Percentiles rank a stretch among this genome's conserved stretches.
Evolutionary conservation across 495 filamentous ascomycete species (phyloP).

Genomic region (Xylaria cubensis): DNA sequence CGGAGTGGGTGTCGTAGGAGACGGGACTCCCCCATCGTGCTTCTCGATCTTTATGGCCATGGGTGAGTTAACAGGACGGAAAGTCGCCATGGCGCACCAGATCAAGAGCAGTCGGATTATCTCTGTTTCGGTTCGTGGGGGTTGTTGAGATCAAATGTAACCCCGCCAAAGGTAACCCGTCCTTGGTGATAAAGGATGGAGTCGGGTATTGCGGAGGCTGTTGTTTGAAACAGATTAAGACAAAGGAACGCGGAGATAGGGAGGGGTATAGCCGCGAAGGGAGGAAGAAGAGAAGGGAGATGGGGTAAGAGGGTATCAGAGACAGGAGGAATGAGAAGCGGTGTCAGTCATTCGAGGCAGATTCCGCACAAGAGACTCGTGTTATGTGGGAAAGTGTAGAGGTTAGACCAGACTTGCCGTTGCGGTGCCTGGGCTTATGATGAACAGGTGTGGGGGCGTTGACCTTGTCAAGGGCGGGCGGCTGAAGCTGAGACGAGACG

Average conservation of each 20-base stretch:
- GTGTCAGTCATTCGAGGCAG: conserved; percentile 31
- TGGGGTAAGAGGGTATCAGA: conserved; percentile 18
- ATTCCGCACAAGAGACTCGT: conserved; percentile 15
- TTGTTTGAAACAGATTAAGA: conserved; percentile 27
- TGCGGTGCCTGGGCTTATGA: neutral
- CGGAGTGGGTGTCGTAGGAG: conserved; percentile 71
- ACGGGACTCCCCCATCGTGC: conserved; percentile 61
- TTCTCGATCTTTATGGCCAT: conserved; percentile 56
- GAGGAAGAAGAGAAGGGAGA: conserved; percentile 15
- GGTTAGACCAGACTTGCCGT: neutral
- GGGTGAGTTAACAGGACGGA: conserved; percentile 79
- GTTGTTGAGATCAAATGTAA: neutral
- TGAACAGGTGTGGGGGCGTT: conserved; percentile 34
- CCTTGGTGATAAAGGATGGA: neutral
- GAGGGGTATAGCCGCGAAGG: conserved; percentile 12
- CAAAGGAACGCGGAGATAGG: conserved; percentile 7
- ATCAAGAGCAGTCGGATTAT: conserved; percentile 2
- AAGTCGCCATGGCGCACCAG: conserved; percentile 56
- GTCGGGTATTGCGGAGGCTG: conserved; percentile 25
- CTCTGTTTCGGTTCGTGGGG: neutral
- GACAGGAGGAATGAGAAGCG: conserved; percentile 24
- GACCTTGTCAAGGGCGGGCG: conserved; percentile 35
- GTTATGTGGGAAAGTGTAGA: neutral
- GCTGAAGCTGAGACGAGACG: conserved; percentile 43
- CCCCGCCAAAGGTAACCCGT: neutral